Base-by-base conservation (phyloP, 495 filamentous ascomycete genomes). In the Thozetella sp. region DNA sequence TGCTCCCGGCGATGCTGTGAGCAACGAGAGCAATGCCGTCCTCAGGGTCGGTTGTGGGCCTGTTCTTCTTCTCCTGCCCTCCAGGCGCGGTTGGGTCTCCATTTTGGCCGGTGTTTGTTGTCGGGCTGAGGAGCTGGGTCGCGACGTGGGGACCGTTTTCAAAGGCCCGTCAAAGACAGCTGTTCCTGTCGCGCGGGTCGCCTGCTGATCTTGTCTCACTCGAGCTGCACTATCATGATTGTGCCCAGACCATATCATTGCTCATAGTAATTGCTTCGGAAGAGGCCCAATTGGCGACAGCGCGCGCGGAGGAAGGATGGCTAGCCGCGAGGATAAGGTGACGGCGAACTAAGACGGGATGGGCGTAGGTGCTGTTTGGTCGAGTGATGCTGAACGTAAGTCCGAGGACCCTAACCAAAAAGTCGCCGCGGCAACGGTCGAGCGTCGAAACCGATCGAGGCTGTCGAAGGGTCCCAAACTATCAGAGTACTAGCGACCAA, bases 371-470 rank as follows among this genome's bases (percentile, higher is more conserved):
- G 57, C 53, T 60, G 54, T 26, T 60, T 60, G 37, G 43, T 61
- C 26, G 64, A 65, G 58, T 62, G 57, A 66, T 68, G 61, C 53
- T 67, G 55, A 34, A n/a, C 34, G 55, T n/a, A 51, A 27, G 57
- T 61, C 12, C 4, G 3, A 61, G 54, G 55, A 55, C 57, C 65
- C 56, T 68, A 68, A 70, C 66, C 66, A 68, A 68, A 70, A 68
- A 67, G 48, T 22, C 25, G 22, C 25, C 50, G 53, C 48, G 54
- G 58, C 43, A 59, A 62, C 40, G 26, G 30, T 56, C 59, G 43
- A 48, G 54, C 19, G 56, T 51, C 27, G 54, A 51, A 43, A 37
- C 54, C 24, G 43, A 52, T n/a, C n/a, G n/a, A 53, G 30, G 19
- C 25, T 30, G 25, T 27, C 50, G 40, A 22, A 22, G 34, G 58